Percentiles rank a stretch among this genome's conserved stretches.
Conservation (phyloP, 805 yeast species). For the Hanseniaspora lindneri region DNA sequence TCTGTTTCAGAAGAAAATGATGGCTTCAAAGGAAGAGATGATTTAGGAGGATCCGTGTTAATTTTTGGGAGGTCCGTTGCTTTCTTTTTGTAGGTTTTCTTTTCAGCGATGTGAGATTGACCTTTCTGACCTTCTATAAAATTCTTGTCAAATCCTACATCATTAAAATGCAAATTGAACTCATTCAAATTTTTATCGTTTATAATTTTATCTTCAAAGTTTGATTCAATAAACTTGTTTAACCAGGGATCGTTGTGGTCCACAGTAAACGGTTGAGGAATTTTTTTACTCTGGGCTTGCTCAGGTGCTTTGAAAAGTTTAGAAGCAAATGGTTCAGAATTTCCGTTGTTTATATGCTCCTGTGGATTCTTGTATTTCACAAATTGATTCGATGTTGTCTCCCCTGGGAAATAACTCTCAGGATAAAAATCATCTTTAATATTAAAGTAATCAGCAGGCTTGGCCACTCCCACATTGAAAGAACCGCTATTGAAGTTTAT, state of each 20-base stretch:
- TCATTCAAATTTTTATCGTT: conserved; percentile 28
- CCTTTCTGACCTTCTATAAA: neutral
- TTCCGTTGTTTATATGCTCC: no score
- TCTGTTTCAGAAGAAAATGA: neutral
- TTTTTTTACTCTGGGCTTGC: neutral
- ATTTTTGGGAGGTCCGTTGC: neutral
- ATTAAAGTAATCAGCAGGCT: conserved; percentile 5
- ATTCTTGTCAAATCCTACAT: conserved; percentile 41
- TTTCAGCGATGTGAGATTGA: conserved; percentile 2
- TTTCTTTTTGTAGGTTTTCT: conserved; percentile 8
- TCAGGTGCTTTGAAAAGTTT: no score
- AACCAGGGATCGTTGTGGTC: conserved; percentile 38
- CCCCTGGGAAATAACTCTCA: conserved; percentile 1
- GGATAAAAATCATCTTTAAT: conserved; percentile 15
- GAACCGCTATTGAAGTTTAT: neutral
- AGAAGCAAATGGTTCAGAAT: no score
- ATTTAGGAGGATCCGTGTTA: neutral
- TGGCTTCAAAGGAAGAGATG: neutral
- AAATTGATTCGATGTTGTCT: neutral
- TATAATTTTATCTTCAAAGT: conserved; percentile 45
- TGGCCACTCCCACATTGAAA: neutral
- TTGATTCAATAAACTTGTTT: conserved; percentile 55
- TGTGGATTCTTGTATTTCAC: no score
- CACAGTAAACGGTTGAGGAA: conserved; percentile 12
- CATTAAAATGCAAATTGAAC: conserved; percentile 34